Percentiles rank a stretch among this genome's conserved stretches.
These are phyloP conservation scores for Kandelia obovata DNA, from an alignment of 345 rosid genomes.

Conservation along the genomic window DNA sequence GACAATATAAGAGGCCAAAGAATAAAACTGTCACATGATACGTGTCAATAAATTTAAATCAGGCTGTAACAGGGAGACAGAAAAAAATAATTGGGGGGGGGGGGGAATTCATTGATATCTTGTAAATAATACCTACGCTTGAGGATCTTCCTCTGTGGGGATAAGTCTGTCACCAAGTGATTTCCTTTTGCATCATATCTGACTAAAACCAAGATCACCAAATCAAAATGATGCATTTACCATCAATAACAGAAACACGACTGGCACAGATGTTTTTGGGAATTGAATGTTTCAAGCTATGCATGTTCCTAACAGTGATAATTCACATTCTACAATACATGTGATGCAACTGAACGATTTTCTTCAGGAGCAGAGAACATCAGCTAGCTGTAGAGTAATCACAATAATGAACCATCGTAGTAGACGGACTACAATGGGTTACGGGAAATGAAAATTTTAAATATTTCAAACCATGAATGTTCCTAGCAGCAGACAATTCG, in stretches of 20 bases:
- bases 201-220: constrained; percentile 48
- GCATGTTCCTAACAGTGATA: not conserved
- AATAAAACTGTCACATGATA: not conserved
- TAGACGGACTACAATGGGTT: too few relatives aligned
- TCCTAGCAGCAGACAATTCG: not conserved
- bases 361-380: not conserved
- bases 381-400: not conserved
- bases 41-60: not conserved
- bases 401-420: not conserved
- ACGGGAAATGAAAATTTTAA: too few relatives aligned
- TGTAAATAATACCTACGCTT: constrained; percentile 60
- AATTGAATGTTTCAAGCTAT: not conserved
- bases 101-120: not conserved
- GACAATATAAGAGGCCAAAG: not conserved
- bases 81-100: not conserved
- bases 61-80: not conserved
- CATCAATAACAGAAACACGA: constrained; percentile 5
- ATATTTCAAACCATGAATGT: too few relatives aligned
- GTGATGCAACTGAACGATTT: not conserved
- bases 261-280: not conserved
- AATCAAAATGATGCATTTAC: constrained; percentile 11
- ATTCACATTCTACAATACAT: not conserved
- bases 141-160: constrained; percentile 73
- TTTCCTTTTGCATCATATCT: constrained; percentile 79
- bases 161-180: constrained; percentile 61